These are phyloP conservation scores for Cyberlindnera meyerae DNA, from an alignment of 805 yeast genomes.

Conservation along the genomic window DNA sequence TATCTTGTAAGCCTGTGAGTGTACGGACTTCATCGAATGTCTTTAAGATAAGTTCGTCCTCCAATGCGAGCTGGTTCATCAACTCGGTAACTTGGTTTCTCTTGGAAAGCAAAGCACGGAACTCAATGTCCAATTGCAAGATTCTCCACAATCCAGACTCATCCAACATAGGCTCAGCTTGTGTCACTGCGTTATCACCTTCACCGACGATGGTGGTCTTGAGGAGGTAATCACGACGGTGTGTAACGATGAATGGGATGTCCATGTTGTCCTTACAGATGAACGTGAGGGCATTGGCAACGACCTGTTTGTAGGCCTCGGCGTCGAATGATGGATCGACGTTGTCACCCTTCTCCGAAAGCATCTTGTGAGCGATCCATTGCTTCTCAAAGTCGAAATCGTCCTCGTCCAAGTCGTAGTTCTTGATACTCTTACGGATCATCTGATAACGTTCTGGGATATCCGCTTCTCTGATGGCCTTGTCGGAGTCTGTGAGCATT, in stretches of 20 bases:
- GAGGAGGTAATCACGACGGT: slow-evolving; percentile 83
- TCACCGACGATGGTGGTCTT: slow-evolving; percentile 46
- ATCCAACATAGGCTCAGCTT: slow-evolving; percentile 42
- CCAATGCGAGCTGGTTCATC: slow-evolving; percentile 46
- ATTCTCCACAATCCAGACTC: slow-evolving; percentile 94
- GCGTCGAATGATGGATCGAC: slow-evolving; percentile 30
- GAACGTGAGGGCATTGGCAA: slow-evolving; percentile 65
- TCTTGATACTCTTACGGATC: slow-evolving; percentile 56
- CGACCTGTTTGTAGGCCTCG: slow-evolving; percentile 61
- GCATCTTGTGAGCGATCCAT: slow-evolving; percentile 71
- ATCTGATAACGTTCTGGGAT: slow-evolving; percentile 90
- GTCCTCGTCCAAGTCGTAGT: slow-evolving; percentile 61
- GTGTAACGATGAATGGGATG: slow-evolving; percentile 93
- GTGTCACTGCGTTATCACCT: slow-evolving; percentile 37
- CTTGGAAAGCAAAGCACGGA: slow-evolving; percentile 77
- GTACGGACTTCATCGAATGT: slow-evolving; percentile 52
- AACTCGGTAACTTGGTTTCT: slow-evolving; percentile 56
- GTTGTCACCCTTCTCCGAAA: slow-evolving; percentile 22
- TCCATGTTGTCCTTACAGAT: slow-evolving; percentile 76
- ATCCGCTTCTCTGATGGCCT: slow-evolving; percentile 78
- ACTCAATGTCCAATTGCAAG: slow-evolving; percentile 80
- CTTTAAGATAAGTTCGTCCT: slow-evolving; percentile 55
- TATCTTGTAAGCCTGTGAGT: slow-evolving; percentile 80
- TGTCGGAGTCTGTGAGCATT: slow-evolving; percentile 89
- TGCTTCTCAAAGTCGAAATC: slow-evolving; percentile 69